Evolutionary conservation across 1,139 yeast genomes (phyloP), one percentile per base, ranked within the genome.

Genomic region (Saccharomycopsis phalli): DNA sequence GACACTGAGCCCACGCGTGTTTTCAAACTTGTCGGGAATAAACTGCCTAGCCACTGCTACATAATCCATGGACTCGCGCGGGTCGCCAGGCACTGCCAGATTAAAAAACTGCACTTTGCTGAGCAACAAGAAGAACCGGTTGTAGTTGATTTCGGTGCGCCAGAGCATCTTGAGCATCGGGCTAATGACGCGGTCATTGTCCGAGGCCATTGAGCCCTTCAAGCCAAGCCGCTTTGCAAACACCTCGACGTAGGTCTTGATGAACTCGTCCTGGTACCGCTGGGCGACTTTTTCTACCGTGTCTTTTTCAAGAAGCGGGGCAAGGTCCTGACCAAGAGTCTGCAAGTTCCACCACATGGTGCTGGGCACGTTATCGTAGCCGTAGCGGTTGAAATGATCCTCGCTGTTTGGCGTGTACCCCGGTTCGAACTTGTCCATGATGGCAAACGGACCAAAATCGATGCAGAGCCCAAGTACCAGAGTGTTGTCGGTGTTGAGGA

Each of bases 311-410:
- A 57, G 50, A 34, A 63, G 61, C 6, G 28, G 19, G 4, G 8
- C 11, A 7, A 53, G 51, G 1, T 61, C 57, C 53, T 83, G 88
- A 0, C 87, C 91, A 50, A 88, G 57, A 45, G 81, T 76, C 55
- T 91, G 95, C 55, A 91, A 65, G 57, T 88, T 91, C 94, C 95
- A 91, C 94, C 95, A 87, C 37, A 91, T 76, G 0, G 91, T 75
- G 10, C 81, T 71, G 0, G 97, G 96, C 11, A 86, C 81, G 53
- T 83, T 84, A 26, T 71, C 70, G 59, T 81, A 88, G 7, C 87
- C 75, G 57, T 91, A 91, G 37, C 96, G 66, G 21, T 64, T 58
- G 41, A 67, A 65, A 37, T 71, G 74, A 56, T 91, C 98, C 55
- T 87, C 96, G 41, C 87, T 88, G 55, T 91, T 91, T 2, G 97